These are phyloP conservation scores for Pleurotus tuoliensis DNA, from an alignment of 768 basidiomycete genomes.

Conservation along the genomic window DNA sequence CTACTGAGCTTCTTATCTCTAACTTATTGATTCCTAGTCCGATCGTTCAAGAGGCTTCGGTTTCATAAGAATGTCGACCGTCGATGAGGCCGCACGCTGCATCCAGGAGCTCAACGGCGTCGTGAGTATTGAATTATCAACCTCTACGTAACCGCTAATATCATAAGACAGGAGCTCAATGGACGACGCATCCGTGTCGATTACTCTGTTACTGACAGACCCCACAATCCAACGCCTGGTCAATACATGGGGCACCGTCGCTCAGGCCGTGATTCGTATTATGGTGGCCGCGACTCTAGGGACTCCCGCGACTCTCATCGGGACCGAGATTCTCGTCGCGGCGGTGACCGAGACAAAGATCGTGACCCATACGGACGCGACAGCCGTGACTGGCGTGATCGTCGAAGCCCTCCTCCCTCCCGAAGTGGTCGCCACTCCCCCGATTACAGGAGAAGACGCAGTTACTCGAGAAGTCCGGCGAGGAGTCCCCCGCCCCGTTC, in stretches of 20 bases:
- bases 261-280: constrained; percentile 33
- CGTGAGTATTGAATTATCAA: constrained; percentile 41
- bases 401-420: constrained; percentile 67
- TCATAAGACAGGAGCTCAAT: constrained; percentile 70
- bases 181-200: constrained; percentile 96
- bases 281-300: constrained; percentile 26
- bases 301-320: constrained; percentile 38
- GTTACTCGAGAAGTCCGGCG: constrained; percentile 78
- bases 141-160: background rate
- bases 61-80: constrained; percentile 88
- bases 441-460: constrained; percentile 70
- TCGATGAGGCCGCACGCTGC: constrained; percentile 86
- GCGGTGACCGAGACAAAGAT: constrained; percentile 51
- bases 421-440: constrained; percentile 70
- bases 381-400: constrained; percentile 73
- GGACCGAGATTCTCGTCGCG: constrained; percentile 43
- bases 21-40: constrained; percentile 40
- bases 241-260: constrained; percentile 96
- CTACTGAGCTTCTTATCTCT: background rate
- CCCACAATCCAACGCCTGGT: constrained; percentile 94
- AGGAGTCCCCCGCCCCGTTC: constrained; percentile 56
- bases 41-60: constrained; percentile 97
- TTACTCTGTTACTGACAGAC: constrained; percentile 90
- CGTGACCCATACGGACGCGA: constrained; percentile 69
- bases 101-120: constrained; percentile 91